Base-by-base conservation (phyloP, 192 early-diverging fungal genomes). In the Podila clonocystis region DNA sequence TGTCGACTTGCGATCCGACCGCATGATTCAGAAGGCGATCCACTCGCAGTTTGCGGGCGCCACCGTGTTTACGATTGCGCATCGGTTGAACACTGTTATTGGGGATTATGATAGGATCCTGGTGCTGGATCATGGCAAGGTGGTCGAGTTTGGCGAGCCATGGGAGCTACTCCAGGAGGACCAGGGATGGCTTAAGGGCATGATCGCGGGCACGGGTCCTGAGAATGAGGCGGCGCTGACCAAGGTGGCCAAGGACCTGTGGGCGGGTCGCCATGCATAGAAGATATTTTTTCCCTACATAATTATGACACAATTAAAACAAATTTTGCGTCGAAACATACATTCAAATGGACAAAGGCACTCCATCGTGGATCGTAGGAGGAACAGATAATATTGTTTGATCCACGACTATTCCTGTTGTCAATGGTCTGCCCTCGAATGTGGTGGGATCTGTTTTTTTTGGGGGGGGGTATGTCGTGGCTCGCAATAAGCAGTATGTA, bases 111-210 rank as follows among this genome's bases (percentile, higher is more conserved):
- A 89, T 62, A 61, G 82, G 22, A 89, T 95, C 62, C 68, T 95
- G 62, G 93, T 95, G 9, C 82, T 97, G 58, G 91, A 95, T 68
- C 83, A 90, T n/a, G 95, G 95, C 26, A 33, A 77, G 45, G 83
- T 95, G 20, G 86, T 87, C 11, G 92, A 95, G 82, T 93, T 90
- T 83, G 91, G 86, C 50, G 87, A 86, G 28, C 93, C 93, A 19
- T 84, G 74, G 68, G 87, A 85, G 19, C 84, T 95, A 66, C 82
- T 94, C 70, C 38, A n/a, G 7, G 38, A 41, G 38, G 45, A 60
- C 26, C 28, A 49, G 22, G 82, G 82, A 34, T 74, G 73, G 74
- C 45, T 83, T 33, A 34, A 66, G 22, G 22, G 74, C 29, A 83
- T 83, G 82, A 74, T 83, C 0, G 82, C 62, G 17, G 82, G 75